Evolutionary conservation across 176 grass and related monocot species (phyloP).

Genomic region (Zizania latifolia): DNA sequence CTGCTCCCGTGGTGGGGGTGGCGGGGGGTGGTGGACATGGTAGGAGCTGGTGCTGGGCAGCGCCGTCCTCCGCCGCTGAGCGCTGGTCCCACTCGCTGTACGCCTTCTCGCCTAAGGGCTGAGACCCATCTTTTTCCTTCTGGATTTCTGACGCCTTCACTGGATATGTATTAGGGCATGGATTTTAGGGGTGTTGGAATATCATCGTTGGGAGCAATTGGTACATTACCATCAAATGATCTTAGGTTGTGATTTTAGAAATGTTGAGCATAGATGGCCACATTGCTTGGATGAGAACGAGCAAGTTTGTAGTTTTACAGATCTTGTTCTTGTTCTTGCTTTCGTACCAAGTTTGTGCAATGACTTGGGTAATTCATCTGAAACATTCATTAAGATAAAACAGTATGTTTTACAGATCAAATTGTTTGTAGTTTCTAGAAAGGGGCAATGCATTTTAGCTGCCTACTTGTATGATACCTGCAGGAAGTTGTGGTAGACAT

Average conservation of each 20-base stretch:
- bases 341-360: neutral
- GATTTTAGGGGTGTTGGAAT: neutral
- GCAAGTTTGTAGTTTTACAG: too few species aligned
- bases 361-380: too few species aligned
- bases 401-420: slow-evolving; percentile 10
- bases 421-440: neutral
- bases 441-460: neutral
- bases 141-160: too few species aligned
- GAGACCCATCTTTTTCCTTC: too few species aligned
- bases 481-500: slow-evolving; percentile 6
- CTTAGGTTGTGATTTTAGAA: slow-evolving; percentile 8
- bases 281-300: neutral
- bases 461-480: neutral
- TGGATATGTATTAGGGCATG: slow-evolving; percentile 22
- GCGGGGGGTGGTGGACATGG: slow-evolving; percentile 75
- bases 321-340: neutral
- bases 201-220: neutral
- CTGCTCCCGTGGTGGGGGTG: neutral
- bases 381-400: neutral
- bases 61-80: slow-evolving; percentile 81
- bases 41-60: slow-evolving; percentile 82
- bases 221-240: neutral
- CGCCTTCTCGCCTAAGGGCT: slow-evolving; percentile 50
- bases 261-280: neutral
- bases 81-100: slow-evolving; percentile 52